Conservation (phyloP, 768 basidiomycete species). For the Boletus sp. region DNA sequence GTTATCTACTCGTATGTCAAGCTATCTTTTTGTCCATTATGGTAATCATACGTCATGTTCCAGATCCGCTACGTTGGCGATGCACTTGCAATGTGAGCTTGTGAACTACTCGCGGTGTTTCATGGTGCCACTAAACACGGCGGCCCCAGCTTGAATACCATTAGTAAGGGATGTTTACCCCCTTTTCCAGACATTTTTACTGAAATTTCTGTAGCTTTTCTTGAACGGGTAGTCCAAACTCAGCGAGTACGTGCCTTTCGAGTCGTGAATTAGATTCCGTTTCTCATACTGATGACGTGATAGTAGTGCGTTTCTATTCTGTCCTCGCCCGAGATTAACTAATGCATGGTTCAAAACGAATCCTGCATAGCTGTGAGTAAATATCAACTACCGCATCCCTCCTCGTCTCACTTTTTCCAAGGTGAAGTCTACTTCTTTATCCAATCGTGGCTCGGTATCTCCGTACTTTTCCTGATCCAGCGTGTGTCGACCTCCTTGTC, state of each 20-base stretch:
- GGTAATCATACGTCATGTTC: not conserved
- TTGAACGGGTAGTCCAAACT: constrained; percentile 1
- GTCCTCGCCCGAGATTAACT: not conserved
- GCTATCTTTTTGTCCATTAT: not conserved
- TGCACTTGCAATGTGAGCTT: constrained; percentile 16
- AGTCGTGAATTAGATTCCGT: not conserved
- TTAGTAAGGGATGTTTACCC: not conserved
- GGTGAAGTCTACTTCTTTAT: constrained; percentile 10
- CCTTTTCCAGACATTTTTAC: not conserved
- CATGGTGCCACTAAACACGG: not conserved
- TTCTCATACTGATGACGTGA: not conserved
- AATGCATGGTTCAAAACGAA: not conserved
- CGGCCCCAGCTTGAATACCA: constrained; percentile 7
- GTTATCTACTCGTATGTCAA: constrained; percentile 19
- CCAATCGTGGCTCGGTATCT: constrained; percentile 1
- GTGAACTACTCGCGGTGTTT: not conserved
- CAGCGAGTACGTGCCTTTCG: constrained; percentile 3
- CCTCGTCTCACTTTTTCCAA: not conserved
- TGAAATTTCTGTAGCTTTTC: constrained; percentile 10
- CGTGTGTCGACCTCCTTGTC: not conserved
- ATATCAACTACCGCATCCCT: not conserved
- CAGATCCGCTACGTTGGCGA: constrained; percentile 28
- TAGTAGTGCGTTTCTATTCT: constrained; percentile 6
- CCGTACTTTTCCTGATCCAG: constrained; percentile 2
- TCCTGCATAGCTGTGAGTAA: not conserved